Evolutionary conservation across 768 basidiomycete species (phyloP).

Genomic region (Megacollybia marginata): DNA sequence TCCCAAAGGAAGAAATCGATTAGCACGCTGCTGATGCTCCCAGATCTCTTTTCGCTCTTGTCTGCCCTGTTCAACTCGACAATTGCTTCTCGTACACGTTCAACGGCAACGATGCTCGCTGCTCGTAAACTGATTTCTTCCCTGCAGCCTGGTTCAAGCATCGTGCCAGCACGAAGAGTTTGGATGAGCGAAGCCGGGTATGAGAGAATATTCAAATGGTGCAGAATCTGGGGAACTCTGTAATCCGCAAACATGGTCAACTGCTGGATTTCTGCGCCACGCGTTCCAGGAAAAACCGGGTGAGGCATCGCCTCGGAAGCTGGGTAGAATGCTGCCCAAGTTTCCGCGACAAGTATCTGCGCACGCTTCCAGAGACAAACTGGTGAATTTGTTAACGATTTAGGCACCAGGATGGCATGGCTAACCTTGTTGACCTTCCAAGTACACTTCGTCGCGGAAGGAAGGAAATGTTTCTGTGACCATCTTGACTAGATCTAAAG

Average conservation of each 20-base stretch:
- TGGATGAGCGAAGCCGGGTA: conserved; percentile 60
- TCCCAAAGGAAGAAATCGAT: conserved; percentile 94
- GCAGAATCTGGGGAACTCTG: conserved; percentile 84
- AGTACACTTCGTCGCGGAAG: conserved; percentile 63
- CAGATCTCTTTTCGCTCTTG: conserved; percentile 18
- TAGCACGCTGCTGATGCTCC: conserved; percentile 59
- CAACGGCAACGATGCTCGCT: conserved; percentile 75
- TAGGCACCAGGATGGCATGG: neutral
- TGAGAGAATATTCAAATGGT: conserved; percentile 69
- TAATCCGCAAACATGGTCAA: conserved; percentile 96
- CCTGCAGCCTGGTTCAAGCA: conserved; percentile 46
- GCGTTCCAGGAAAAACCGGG: conserved; percentile 61
- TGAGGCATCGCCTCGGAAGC: conserved; percentile 36
- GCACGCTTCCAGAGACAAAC: conserved; percentile 87
- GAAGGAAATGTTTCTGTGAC: conserved; percentile 65
- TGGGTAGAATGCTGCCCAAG: conserved; percentile 89
- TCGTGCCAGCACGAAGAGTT: conserved; percentile 35
- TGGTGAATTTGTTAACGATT: conserved; percentile 16
- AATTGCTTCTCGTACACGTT: conserved; percentile 61
- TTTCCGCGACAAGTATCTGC: conserved; percentile 87
- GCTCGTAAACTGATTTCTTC: conserved; percentile 79
- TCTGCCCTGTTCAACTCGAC: conserved; percentile 21
- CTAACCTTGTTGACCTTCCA: conserved; percentile 54
- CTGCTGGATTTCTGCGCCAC: conserved; percentile 53
- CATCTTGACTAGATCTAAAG: conserved; percentile 66